Percentiles rank a stretch among this genome's conserved stretches.
Evolutionary conservation across 2,329 filamentous ascomycete genomes (phyloP).

Genomic region (Westerdykella ornata): DNA sequence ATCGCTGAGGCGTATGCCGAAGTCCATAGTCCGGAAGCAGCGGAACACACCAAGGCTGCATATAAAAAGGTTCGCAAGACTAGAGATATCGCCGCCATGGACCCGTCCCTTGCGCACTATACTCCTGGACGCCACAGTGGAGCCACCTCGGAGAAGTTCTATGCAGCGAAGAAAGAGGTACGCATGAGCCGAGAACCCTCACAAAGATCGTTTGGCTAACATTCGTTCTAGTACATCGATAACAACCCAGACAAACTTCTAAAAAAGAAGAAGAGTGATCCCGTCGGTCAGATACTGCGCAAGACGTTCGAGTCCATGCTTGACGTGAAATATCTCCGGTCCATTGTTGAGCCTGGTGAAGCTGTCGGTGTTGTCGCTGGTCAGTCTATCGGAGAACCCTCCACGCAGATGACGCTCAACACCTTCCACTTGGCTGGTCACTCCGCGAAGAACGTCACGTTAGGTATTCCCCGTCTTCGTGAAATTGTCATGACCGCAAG

Average conservation of each 20-base stretch:
- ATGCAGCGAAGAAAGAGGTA: slow-evolving; percentile 58
- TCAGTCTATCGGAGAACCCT: slow-evolving; percentile 96
- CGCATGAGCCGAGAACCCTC: slow-evolving; percentile 9
- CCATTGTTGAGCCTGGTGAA: slow-evolving; percentile 88
- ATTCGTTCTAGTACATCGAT: slow-evolving; percentile 59
- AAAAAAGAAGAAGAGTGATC: slow-evolving; percentile 53
- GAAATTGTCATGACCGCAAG: slow-evolving; percentile 99
- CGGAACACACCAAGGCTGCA: slow-evolving; percentile 54
- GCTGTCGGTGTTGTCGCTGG: slow-evolving; percentile 93
- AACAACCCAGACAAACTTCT: slow-evolving; percentile 59
- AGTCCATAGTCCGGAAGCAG: slow-evolving; percentile 61
- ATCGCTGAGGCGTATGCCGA: slow-evolving; percentile 51
- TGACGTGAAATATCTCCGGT: slow-evolving; percentile 86
- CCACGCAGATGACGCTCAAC: slow-evolving; percentile 98
- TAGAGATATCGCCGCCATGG: slow-evolving; percentile 58
- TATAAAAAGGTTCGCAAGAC: slow-evolving; percentile 78
- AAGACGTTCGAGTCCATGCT: slow-evolving; percentile 79
- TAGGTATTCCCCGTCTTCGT: slow-evolving; percentile 92
- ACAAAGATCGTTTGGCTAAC: slow-evolving; percentile 9
- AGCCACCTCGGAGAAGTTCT: slow-evolving; percentile 85
- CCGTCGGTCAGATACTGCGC: slow-evolving; percentile 42
- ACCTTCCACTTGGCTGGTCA: slow-evolving; percentile 99
- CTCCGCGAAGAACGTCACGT: slow-evolving; percentile 97
- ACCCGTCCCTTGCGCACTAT: slow-evolving; percentile 67
- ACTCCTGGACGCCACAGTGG: slow-evolving; percentile 73